Evolutionary conservation across 2,329 filamentous ascomycete species (phyloP).

Genomic region (Arthroderma sp.): DNA sequence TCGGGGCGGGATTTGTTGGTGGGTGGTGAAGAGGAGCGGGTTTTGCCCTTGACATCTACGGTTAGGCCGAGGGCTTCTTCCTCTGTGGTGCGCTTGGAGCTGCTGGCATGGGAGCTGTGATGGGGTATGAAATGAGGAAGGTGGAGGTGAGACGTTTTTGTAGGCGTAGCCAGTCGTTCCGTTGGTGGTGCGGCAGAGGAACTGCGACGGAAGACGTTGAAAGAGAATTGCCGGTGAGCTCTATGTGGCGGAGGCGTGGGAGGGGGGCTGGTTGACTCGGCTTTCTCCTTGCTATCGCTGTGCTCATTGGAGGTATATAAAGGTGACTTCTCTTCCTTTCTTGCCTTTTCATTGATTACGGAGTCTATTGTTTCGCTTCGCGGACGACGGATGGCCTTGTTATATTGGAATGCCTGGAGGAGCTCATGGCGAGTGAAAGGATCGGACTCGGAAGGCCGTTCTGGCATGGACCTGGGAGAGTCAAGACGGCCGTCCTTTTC

Average conservation of each 20-base stretch:
- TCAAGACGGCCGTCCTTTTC: neutral
- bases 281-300: neutral
- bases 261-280: constrained; percentile 2
- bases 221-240: constrained; percentile 74
- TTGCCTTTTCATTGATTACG: neutral
- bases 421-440: constrained; percentile 51
- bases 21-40: constrained; percentile 14
- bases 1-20: neutral
- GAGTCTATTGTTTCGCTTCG: constrained; percentile 2
- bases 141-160: constrained; percentile 2
- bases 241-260: constrained; percentile 2
- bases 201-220: constrained; percentile 62
- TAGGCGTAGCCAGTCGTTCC: neutral
- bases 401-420: constrained; percentile 39
- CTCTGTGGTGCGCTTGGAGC: constrained; percentile 39
- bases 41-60: constrained; percentile 48
- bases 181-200: constrained; percentile 11
- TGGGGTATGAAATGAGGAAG: constrained; percentile 8
- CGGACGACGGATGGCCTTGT: constrained; percentile 4
- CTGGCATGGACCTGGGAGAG: constrained; percentile 14
- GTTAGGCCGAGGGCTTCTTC: constrained; percentile 75
- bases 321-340: neutral
- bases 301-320: neutral
- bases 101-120: constrained; percentile 14
- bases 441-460: constrained; percentile 39